Base-by-base conservation (phyloP, 805 yeast genomes). In the Cyberlindnera petersonii region DNA sequence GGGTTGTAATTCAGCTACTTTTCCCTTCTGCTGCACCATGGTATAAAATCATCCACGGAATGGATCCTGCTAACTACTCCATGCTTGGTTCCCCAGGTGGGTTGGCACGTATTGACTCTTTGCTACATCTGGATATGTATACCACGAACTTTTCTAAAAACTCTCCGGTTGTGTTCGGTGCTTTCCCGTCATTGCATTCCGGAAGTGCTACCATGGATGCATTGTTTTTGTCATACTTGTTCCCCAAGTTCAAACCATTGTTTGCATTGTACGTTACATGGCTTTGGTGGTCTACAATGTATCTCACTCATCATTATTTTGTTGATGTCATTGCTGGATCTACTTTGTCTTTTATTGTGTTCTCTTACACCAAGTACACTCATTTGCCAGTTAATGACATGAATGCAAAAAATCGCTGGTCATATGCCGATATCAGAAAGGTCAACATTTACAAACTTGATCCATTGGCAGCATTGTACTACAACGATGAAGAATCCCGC, bases 211-310 rank as follows among this genome's bases (percentile, higher is more conserved):
- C 89, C 4, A 82, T 91, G 86, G 96, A 89, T 58, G 95, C 88
- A 2, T 67, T 89, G 44, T 93, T 93, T 64, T 68, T 93, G 55
- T 69, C 80, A 37, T 86, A 87, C 68, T 66, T 88, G 39, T 89
- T 89, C 59, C 98, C 98, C 10, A 70, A 65, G 29, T 68, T 68
- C 33, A 69, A 77, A 1, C 78, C 82, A 7, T 43, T 85, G 6
- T 85, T 87, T 71, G 71, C 81, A 58, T 63, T 70, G 15, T 93
- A 91, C 59, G 93, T 87, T n/a, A 65, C 78, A 47, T 87, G 95
- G 94, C 72, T 93, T 50, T 91, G 98, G 98, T 93, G 96, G 95
- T 76, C 93, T 35, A 93, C 98, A 13, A 91, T 91, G 98, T 91
- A 91, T 62, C 72, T 91, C 55, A 91, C 97, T 0, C 98, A 91